A percentile compares a stretch with the other conserved stretches of the same genome.
phyloP scores from a whole-genome alignment of 202 grass and related monocot species.

The Cymbopogon flexuosus region DNA sequence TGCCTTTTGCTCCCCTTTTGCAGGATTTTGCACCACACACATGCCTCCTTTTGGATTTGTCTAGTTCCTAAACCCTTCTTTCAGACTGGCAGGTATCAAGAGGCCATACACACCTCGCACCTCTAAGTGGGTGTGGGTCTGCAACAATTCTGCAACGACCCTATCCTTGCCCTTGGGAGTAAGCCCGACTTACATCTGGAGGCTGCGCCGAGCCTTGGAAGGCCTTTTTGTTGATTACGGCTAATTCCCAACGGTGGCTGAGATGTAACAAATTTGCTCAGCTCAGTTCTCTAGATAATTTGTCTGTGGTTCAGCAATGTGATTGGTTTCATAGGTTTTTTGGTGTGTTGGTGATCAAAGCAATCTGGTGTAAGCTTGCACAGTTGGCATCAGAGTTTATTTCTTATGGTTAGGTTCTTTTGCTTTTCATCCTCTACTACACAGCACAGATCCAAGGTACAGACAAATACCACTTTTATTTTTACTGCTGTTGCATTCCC shows the following conservation, averaged over 20 bases:
- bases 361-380: constrained; percentile 18
- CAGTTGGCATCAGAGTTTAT: constrained; percentile 12
- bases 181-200: constrained; percentile 65
- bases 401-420: constrained; percentile 57
- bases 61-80: constrained; percentile 56
- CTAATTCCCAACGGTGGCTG: constrained; percentile 46
- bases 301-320: constrained; percentile 40
- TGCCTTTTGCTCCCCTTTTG: constrained; percentile 8
- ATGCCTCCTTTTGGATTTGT: constrained; percentile 37
- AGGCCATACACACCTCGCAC: constrained; percentile 55
- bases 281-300: constrained; percentile 24
- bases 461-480: not conserved
- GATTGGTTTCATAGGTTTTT: constrained; percentile 36
- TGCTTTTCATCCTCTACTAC: constrained; percentile 46
- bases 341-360: constrained; percentile 28
- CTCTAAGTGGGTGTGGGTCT: constrained; percentile 80
- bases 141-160: constrained; percentile 26
- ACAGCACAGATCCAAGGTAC: constrained; percentile 45
- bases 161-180: constrained; percentile 41
- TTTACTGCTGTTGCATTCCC: not conserved
- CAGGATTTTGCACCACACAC: constrained; percentile 38
- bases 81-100: constrained; percentile 92
- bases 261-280: constrained; percentile 46
- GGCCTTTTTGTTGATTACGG: constrained; percentile 94
- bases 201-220: constrained; percentile 66